These are phyloP conservation scores for Ganoderma lucidum DNA, from an alignment of 1,284 basidiomycete genomes.

Conservation along the genomic window DNA sequence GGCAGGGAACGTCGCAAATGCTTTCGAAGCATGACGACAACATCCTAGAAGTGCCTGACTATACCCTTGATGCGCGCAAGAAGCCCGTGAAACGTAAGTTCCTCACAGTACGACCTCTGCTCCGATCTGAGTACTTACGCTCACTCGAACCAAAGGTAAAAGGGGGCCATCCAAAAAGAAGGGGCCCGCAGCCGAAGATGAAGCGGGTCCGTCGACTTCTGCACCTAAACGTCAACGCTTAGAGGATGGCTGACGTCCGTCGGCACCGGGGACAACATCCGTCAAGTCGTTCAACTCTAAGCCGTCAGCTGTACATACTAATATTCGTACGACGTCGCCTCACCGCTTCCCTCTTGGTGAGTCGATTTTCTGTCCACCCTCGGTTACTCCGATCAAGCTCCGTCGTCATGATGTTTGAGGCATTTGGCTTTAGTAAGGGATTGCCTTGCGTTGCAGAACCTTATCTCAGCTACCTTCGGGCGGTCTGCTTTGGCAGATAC, in stretches of 20 bases:
- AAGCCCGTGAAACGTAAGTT: constrained; percentile 26
- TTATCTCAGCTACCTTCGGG: constrained; percentile 71
- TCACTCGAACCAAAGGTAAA: constrained; percentile 14
- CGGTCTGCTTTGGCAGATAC: constrained; percentile 52
- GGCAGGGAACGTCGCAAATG: constrained; percentile 1
- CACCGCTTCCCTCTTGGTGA: constrained; percentile 12
- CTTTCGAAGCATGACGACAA: constrained; percentile 27
- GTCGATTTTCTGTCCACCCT: constrained; percentile 5
- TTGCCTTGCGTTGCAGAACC: constrained; percentile 62
- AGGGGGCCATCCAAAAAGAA: constrained; percentile 34
- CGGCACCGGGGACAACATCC: neutral
- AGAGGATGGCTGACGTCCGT: constrained; percentile 12
- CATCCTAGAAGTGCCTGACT: constrained; percentile 12
- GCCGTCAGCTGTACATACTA: neutral
- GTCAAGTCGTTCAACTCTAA: no score
- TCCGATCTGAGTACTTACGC: no score
- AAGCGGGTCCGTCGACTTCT: neutral
- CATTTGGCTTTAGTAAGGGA: constrained; percentile 88
- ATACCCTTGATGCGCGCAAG: neutral
- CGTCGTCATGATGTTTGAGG: constrained; percentile 82
- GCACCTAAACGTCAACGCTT: constrained; percentile 14
- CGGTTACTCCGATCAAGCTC: neutral
- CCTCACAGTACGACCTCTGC: neutral
- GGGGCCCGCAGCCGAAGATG: constrained; percentile 1
- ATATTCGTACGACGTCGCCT: neutral